Conservation (phyloP, 192 early-diverging fungal genomes). For the Chytriomyces sp. region DNA sequence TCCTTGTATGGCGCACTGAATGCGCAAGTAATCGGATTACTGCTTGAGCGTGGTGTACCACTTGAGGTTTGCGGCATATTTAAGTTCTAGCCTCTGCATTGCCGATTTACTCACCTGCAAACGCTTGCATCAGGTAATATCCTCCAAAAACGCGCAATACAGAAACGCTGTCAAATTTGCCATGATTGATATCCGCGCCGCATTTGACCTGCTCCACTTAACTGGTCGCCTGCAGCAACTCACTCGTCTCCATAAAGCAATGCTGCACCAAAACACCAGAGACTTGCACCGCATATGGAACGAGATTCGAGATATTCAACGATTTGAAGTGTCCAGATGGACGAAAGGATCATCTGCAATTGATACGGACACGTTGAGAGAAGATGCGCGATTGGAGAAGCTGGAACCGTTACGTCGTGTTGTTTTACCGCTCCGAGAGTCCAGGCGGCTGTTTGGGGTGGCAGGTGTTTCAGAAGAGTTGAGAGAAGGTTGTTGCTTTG, state of each 20-base stretch:
- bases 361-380: not conserved
- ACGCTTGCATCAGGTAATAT: not conserved
- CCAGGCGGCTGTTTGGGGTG: slow-evolving; percentile 26
- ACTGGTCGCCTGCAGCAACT: not conserved
- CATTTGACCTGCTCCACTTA: slow-evolving; percentile 32
- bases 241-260: not conserved
- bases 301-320: slow-evolving; percentile 9
- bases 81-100: not conserved
- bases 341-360: too few relatives aligned
- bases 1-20: slow-evolving; percentile 12
- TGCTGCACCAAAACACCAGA: not conserved
- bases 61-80: slow-evolving; percentile 5
- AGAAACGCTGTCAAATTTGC: slow-evolving; percentile 29
- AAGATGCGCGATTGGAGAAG: not conserved
- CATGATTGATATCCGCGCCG: slow-evolving; percentile 25
- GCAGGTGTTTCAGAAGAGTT: slow-evolving; percentile 22
- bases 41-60: slow-evolving; percentile 34
- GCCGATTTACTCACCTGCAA: not conserved
- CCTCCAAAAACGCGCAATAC: slow-evolving; percentile 26
- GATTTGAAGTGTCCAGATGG: slow-evolving; percentile 19
- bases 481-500: slow-evolving; percentile 21
- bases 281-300: slow-evolving; percentile 14
- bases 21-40: slow-evolving; percentile 31
- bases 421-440: slow-evolving; percentile 17
- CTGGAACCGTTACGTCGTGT: slow-evolving; percentile 12